Evolutionary conservation across 1,284 basidiomycete genomes (phyloP).

Genomic region (Cryptococcus maquisensis): DNA sequence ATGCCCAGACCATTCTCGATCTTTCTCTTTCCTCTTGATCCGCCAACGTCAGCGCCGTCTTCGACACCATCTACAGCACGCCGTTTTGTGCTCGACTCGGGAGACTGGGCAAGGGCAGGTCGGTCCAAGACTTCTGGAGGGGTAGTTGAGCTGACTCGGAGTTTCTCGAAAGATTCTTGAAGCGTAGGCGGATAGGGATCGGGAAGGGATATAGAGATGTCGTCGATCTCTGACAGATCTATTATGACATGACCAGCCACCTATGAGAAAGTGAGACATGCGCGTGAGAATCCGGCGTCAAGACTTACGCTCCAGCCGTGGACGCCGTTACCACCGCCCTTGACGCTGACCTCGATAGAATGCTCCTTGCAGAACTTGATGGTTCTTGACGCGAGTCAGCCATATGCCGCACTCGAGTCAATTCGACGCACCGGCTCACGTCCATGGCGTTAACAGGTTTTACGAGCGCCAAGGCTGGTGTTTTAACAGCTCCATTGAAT

Average conservation of each 20-base stretch:
- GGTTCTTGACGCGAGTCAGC: conserved; percentile 50
- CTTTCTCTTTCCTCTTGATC: conserved; percentile 7
- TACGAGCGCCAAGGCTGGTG: conserved; percentile 58
- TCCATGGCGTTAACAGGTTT: conserved; percentile 69
- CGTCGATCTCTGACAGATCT: conserved; percentile 65
- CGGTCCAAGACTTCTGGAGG: conserved; percentile 1
- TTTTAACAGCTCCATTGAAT: conserved; percentile 72
- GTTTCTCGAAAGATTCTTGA: conserved; percentile 22
- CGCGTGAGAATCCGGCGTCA: not conserved
- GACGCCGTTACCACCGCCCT: conserved; percentile 82
- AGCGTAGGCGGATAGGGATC: conserved; percentile 24
- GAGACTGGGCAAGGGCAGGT: conserved; percentile 5
- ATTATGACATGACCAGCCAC: conserved; percentile 77
- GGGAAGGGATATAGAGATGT: conserved; percentile 64
- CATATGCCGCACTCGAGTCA: not conserved
- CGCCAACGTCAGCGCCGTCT: conserved; percentile 6
- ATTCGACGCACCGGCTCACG: conserved; percentile 60
- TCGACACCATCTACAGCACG: conserved; percentile 11
- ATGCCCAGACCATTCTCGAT: not conserved
- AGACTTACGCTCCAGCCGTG: conserved; percentile 66
- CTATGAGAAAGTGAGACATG: conserved; percentile 8
- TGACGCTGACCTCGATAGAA: conserved; percentile 69
- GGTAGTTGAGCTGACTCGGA: conserved; percentile 2
- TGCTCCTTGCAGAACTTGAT: conserved; percentile 66
- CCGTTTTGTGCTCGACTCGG: conserved; percentile 15